phyloP scores from a whole-genome alignment of 306 rosid genomes.

The Malus orientalis region DNA sequence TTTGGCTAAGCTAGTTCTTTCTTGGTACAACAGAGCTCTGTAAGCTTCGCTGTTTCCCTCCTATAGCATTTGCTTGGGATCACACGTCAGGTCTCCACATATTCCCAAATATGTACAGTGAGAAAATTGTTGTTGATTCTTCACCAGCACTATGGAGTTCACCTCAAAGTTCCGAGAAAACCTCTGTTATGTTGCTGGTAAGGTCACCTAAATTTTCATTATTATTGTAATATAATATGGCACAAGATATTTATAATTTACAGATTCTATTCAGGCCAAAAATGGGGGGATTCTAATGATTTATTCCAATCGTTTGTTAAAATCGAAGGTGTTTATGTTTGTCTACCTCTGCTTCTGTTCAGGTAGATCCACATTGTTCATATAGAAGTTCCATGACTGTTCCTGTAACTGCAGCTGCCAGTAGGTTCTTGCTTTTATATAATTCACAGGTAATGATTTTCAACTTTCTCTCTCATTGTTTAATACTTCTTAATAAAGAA shows the following conservation, averaged over 20 bases:
- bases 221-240: conserved; percentile 7
- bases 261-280: neutral
- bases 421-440: conserved; percentile 76
- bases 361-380: conserved; percentile 98
- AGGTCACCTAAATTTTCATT: conserved; percentile 6
- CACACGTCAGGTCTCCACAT: conserved; percentile 78
- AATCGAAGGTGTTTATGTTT: conserved; percentile 9
- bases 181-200: conserved; percentile 81
- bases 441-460: conserved; percentile 60
- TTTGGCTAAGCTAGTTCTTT: conserved; percentile 22
- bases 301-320: conserved; percentile 7
- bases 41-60: conserved; percentile 93
- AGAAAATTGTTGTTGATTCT: conserved; percentile 80
- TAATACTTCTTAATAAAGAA: neutral
- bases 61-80: conserved; percentile 95
- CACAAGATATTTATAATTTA: neutral
- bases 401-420: conserved; percentile 61
- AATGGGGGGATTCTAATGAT: neutral
- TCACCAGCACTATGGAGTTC: conserved; percentile 81
- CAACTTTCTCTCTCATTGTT: neutral
- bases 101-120: conserved; percentile 65
- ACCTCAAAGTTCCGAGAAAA: conserved; percentile 51
- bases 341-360: conserved; percentile 28
- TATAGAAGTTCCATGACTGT: conserved; percentile 57
- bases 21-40: conserved; percentile 65